These are phyloP conservation scores for Porphyra umbilicalis DNA, from an alignment of 31 red algal species.

Conservation along the genomic window DNA sequence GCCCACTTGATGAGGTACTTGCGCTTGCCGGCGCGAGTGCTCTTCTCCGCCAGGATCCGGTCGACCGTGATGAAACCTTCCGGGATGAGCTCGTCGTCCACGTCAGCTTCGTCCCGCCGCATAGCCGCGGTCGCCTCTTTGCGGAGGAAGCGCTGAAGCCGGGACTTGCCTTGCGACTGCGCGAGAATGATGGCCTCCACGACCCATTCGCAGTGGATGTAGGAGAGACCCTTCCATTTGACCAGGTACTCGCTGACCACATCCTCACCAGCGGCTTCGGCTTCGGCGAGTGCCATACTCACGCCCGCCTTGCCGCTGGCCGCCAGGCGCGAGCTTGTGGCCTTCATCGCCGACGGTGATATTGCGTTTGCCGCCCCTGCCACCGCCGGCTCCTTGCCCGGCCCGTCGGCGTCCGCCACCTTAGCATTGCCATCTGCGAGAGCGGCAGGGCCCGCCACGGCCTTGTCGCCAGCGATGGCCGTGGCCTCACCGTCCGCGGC, in stretches of 20 bases:
- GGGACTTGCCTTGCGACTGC: conserved; percentile 42
- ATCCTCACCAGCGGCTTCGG: not conserved
- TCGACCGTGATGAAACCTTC: conserved; percentile 45
- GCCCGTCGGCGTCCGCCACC: not conserved
- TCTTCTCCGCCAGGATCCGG: conserved; percentile 37
- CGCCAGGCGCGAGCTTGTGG: no score
- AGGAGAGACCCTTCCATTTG: conserved; percentile 44
- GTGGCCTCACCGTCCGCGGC: not conserved
- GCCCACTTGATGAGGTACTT: conserved; percentile 60
- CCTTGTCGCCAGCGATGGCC: not conserved
- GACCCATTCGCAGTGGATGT: conserved; percentile 64
- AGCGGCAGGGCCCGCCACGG: no score
- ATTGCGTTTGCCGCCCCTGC: not conserved
- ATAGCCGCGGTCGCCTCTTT: conserved; percentile 18
- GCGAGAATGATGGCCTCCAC: conserved; percentile 26
- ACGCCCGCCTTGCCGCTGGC: not conserved
- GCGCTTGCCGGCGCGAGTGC: not conserved
- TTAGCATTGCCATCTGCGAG: not conserved
- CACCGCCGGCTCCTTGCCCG: not conserved
- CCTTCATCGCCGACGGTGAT: no score
- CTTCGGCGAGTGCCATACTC: not conserved
- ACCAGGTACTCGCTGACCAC: conserved; percentile 37
- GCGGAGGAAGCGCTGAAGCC: conserved; percentile 39
- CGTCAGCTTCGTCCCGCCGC: conserved; percentile 24
- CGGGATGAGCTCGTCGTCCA: conserved; percentile 48